phyloP scores from a whole-genome alignment of 176 grass and related monocot genomes.

The Aechmea fasciata region DNA sequence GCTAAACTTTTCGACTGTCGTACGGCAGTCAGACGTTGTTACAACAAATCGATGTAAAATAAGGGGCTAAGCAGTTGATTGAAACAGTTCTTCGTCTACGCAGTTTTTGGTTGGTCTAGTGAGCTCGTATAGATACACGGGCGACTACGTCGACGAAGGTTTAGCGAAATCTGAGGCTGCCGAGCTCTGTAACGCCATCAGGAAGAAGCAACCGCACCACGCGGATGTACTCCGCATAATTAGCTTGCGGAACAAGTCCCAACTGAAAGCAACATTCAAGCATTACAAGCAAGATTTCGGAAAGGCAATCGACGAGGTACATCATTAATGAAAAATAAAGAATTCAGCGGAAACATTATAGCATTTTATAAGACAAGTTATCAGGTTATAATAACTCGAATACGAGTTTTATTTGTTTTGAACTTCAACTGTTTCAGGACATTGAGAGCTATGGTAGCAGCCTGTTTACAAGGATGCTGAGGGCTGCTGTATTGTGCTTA shows the following conservation, averaged over 20 bases:
- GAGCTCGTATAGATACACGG: slow-evolving; percentile 35
- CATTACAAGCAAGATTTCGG: slow-evolving; percentile 47
- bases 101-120: slow-evolving; percentile 40
- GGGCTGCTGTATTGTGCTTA: slow-evolving; percentile 60
- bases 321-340: background rate
- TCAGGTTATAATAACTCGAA: no score
- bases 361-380: no score
- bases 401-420: background rate
- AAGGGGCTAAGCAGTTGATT: no score
- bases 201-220: slow-evolving; percentile 34
- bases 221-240: slow-evolving; percentile 53
- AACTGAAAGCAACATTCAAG: slow-evolving; percentile 53
- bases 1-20: no score
- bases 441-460: slow-evolving; percentile 32
- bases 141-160: slow-evolving; percentile 26
- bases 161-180: slow-evolving; percentile 30
- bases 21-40: no score
- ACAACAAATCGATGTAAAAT: no score
- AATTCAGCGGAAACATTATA: no score
- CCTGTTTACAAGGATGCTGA: slow-evolving; percentile 42
- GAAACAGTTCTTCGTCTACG: background rate
- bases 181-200: slow-evolving; percentile 30
- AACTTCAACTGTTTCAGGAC: slow-evolving; percentile 31
- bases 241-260: slow-evolving; percentile 66
- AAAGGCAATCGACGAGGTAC: slow-evolving; percentile 57